These are phyloP conservation scores for Penicillium pancosmium DNA, from an alignment of 495 filamentous ascomycete species.

Conservation along the genomic window DNA sequence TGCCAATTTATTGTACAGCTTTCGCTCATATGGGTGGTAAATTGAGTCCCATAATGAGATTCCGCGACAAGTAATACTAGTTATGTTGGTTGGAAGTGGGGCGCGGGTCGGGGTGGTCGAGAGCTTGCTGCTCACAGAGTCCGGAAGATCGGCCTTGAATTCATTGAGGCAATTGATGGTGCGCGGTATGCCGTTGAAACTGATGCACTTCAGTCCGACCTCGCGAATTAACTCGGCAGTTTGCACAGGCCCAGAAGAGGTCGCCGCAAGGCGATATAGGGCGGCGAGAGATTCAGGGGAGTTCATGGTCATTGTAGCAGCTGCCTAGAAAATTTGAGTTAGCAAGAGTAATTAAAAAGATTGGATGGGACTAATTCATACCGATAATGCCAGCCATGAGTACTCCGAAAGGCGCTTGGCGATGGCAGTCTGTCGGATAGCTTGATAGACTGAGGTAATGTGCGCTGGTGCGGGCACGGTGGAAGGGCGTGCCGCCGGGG, in stretches of 20 bases:
- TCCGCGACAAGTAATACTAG: constrained; percentile 56
- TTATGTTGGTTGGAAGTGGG: constrained; percentile 47
- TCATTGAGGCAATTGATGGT: constrained; percentile 76
- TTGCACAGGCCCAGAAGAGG: constrained; percentile 43
- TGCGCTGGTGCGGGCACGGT: constrained; percentile 63
- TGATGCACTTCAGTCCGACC: constrained; percentile 79
- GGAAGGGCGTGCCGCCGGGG: constrained; percentile 65
- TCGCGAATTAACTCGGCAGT: constrained; percentile 77
- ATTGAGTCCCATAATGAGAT: constrained; percentile 69
- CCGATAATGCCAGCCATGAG: constrained; percentile 68
- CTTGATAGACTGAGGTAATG: constrained; percentile 61
- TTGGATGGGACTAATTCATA: constrained; percentile 29
- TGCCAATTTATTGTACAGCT: constrained; percentile 66
- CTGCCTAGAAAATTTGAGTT: constrained; percentile 48
- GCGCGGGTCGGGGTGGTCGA: constrained; percentile 25
- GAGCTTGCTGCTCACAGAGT: constrained; percentile 19
- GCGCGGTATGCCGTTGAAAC: constrained; percentile 81
- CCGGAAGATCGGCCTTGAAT: constrained; percentile 61
- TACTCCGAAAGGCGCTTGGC: constrained; percentile 57
- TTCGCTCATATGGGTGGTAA: constrained; percentile 70
- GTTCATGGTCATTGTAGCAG: constrained; percentile 76
- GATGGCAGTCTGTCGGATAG: constrained; percentile 57
- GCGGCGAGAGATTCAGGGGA: constrained; percentile 64
- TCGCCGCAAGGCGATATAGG: constrained; percentile 56
- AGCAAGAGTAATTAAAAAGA: constrained; percentile 11